These are phyloP conservation scores for Podila minutissima DNA, from an alignment of 192 early-diverging fungal species.

Conservation along the genomic window DNA sequence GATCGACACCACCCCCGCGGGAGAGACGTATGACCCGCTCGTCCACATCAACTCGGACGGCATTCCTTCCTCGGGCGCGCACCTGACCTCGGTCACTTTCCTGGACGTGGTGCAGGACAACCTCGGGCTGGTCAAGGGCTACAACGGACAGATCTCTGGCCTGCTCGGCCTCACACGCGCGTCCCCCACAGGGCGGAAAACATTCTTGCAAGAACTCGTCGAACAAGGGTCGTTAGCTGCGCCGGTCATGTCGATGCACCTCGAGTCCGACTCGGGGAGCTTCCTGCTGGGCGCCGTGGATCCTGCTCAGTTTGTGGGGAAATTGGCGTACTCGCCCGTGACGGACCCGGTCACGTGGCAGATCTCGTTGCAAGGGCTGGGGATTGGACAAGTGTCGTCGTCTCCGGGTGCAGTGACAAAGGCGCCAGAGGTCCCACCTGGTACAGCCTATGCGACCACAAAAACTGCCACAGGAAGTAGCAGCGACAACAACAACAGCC, in stretches of 20 bases:
- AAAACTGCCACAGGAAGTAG: neutral
- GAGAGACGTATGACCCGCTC: neutral
- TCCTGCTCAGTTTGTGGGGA: slow-evolving; percentile 11
- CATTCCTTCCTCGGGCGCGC: neutral
- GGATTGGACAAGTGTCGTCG: neutral
- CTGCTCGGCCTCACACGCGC: slow-evolving; percentile 23
- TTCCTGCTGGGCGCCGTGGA: slow-evolving; percentile 31
- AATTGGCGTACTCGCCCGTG: slow-evolving; percentile 22
- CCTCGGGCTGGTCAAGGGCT: slow-evolving; percentile 15
- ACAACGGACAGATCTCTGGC: slow-evolving; percentile 26
- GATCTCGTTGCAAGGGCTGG: slow-evolving; percentile 27
- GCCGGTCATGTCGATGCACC: slow-evolving; percentile 24
- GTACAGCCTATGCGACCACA: neutral
- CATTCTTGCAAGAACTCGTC: slow-evolving; percentile 27
- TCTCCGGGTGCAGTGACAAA: neutral
- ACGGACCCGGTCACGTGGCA: slow-evolving; percentile 37
- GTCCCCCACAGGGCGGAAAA: slow-evolving; percentile 25
- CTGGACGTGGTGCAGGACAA: slow-evolving; percentile 31
- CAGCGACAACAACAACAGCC: neutral
- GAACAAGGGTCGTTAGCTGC: slow-evolving; percentile 15
- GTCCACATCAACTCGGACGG: neutral
- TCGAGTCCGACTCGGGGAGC: slow-evolving; percentile 9
- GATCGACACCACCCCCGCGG: slow-evolving; percentile 15
- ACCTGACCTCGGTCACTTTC: slow-evolving; percentile 18
- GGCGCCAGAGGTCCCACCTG: neutral